Base-by-base conservation (phyloP, 345 rosid species). In the Abelmoschus esculentus region DNA sequence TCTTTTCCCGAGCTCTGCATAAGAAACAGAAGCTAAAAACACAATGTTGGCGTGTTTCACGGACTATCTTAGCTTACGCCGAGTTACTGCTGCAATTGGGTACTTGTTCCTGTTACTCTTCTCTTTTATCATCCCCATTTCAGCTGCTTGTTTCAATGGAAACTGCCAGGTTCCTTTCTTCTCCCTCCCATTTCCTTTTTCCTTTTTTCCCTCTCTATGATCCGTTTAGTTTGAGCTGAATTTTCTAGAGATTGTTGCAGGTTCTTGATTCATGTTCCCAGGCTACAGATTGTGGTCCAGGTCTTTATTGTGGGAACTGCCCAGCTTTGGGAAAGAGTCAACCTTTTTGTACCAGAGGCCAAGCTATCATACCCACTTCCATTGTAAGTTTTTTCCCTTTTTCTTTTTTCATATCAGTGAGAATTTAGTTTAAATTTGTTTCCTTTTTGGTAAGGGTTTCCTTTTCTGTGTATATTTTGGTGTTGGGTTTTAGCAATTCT, bases 311-410 rank as follows among this genome's bases (percentile, higher is more conserved):
- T 79, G 86, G 99, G 19, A 83, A 85, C 67, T 91, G 96, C 75
- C 96, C 93, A 81, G 87, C 87, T 54, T 61, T 83, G 66, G 90
- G 89, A 50, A 85, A 83, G 73, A 84, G 77, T 64, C 89, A 83
- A 74, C 96, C 99, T 61, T 55, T 83, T 73, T 95, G 97, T 77
- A 88, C 84, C 71, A 85, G 97, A 83, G 97, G 97, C 85, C 97
- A 86, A 76, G 87, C 93, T 67, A 86, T 78, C 28, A 67, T 87
- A 5, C 96, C 96, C 50, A 85, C 96, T 71, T 77, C 96, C 66
- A 58, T 88, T 74, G 97, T 95, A 64, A 79, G 89, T 71, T 79
- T 75, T 10, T 46, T n/a, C 7, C 38, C 38, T 29, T 29, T 29
- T 29, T 29, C 32, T 70, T 59, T 52, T 52, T 50, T 52, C 18